phyloP scores from a whole-genome alignment of 441 rosid species.

The Aquilaria agallochum region DNA sequence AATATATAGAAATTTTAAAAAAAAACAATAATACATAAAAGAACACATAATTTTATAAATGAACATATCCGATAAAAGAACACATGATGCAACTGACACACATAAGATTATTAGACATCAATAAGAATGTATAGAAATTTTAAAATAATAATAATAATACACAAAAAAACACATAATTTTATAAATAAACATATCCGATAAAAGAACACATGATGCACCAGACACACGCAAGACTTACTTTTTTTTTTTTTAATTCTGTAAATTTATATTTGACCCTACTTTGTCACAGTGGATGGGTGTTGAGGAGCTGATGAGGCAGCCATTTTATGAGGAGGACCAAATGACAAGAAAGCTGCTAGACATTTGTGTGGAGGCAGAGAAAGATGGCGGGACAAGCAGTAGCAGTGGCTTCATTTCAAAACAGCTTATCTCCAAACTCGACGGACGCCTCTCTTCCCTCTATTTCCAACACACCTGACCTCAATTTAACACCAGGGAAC shows the following conservation, averaged over 20 bases:
- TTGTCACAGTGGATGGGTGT: constrained; percentile 35
- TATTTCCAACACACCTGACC: constrained; percentile 12
- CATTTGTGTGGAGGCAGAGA: constrained; percentile 26
- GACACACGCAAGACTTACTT: not conserved
- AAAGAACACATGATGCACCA: too few species aligned
- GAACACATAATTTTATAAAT: too few species aligned
- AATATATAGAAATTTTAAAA: too few species aligned
- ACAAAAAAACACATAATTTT: too few species aligned
- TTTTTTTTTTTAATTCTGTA: not conserved
- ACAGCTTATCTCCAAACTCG: constrained; percentile 39
- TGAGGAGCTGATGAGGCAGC: constrained; percentile 23
- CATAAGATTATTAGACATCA: too few species aligned
- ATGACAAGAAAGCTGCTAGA: constrained; percentile 33
- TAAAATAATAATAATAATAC: too few species aligned
- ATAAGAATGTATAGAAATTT: too few species aligned
- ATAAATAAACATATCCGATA: too few species aligned
- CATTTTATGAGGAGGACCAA: constrained; percentile 35
- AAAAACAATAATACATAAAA: too few species aligned
- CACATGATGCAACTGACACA: too few species aligned
- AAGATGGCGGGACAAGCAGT: constrained; percentile 24
- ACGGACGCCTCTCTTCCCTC: constrained; percentile 30
- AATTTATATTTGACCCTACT: not conserved
- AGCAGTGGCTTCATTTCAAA: constrained; percentile 31
- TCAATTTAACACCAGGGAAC: not conserved
- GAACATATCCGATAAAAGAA: too few species aligned